Percentiles rank a stretch among this genome's conserved stretches.
Evolutionary conservation across 2,329 filamentous ascomycete species (phyloP).

Genomic region (Pseudocercospora fuligena): DNA sequence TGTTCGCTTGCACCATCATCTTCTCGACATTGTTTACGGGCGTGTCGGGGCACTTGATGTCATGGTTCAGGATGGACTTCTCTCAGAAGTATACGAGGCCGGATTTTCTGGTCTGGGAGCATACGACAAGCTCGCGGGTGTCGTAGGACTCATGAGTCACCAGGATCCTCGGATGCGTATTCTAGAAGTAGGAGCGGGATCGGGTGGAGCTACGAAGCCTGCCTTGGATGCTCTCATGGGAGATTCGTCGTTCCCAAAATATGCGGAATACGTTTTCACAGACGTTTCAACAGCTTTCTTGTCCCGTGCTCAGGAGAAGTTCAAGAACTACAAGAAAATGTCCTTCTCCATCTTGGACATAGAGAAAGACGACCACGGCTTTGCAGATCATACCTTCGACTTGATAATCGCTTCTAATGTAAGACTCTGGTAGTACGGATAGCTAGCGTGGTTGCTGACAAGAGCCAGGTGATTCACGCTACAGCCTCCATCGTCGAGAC

Average conservation of each 20-base stretch:
- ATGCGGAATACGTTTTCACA: not conserved
- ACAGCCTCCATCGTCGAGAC: not conserved
- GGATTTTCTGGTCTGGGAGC: not conserved
- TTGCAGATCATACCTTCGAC: not conserved
- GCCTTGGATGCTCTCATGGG: not conserved
- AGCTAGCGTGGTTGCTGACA: not conserved
- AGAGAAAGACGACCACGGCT: not conserved
- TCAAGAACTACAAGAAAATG: not conserved
- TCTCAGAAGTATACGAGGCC: not conserved
- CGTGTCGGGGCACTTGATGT: not conserved
- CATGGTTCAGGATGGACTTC: not conserved
- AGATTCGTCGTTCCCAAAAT: not conserved
- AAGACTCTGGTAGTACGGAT: not conserved
- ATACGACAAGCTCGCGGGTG: not conserved
- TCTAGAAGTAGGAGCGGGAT: slow-evolving; percentile 6
- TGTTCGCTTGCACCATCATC: not conserved
- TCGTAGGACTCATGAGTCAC: not conserved
- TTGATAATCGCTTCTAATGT: not conserved
- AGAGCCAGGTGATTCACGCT: not conserved
- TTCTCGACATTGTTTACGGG: not conserved
- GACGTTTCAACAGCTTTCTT: not conserved
- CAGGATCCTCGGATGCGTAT: slow-evolving; percentile 3
- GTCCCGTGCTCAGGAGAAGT: not conserved
- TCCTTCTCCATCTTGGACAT: not conserved
- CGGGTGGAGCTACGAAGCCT: slow-evolving; percentile 6